These are phyloP conservation scores for Rhipidocladum racemiflorum DNA, from an alignment of 176 grass and related monocot genomes.

Conservation along the genomic window DNA sequence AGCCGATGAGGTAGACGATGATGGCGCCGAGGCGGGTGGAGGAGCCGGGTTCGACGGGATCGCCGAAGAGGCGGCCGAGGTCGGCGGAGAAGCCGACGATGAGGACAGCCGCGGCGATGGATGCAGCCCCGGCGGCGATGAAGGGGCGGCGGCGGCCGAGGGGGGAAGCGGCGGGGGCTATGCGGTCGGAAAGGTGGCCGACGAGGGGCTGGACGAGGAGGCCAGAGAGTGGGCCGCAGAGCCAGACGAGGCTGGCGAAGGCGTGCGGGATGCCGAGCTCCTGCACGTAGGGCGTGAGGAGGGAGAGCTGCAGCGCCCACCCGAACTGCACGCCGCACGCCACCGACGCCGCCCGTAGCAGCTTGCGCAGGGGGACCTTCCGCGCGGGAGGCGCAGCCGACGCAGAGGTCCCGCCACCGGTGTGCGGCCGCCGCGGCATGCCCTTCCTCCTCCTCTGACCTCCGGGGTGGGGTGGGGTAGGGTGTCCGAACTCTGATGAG, in stretches of 20 bases:
- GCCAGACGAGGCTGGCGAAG: constrained; percentile 83
- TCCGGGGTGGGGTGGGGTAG: not conserved
- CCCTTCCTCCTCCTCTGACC: not conserved
- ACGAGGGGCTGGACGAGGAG: constrained; percentile 80
- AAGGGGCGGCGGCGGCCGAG: constrained; percentile 63
- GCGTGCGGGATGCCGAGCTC: constrained; percentile 80
- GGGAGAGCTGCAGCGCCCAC: constrained; percentile 72
- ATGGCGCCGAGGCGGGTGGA: constrained; percentile 48
- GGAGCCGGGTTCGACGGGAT: constrained; percentile 28
- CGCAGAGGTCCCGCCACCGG: not conserved
- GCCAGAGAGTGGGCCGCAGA: constrained; percentile 74
- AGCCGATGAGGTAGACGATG: constrained; percentile 66
- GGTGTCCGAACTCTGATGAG: not conserved
- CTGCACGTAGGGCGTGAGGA: constrained; percentile 78
- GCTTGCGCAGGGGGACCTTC: constrained; percentile 48
- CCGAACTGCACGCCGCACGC: constrained; percentile 82
- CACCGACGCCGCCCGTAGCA: constrained; percentile 60
- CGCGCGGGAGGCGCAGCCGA: constrained; percentile 16
- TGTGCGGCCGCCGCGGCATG: constrained; percentile 2
- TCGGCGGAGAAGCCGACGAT: constrained; percentile 67
- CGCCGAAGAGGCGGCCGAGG: constrained; percentile 58
- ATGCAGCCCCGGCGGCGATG: constrained; percentile 58
- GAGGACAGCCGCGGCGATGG: constrained; percentile 48
- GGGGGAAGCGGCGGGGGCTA: constrained; percentile 37
- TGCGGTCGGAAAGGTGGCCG: constrained; percentile 65